Base-by-base conservation (phyloP, 2,329 filamentous ascomycete genomes). In the Pleoardoris graminearum region DNA sequence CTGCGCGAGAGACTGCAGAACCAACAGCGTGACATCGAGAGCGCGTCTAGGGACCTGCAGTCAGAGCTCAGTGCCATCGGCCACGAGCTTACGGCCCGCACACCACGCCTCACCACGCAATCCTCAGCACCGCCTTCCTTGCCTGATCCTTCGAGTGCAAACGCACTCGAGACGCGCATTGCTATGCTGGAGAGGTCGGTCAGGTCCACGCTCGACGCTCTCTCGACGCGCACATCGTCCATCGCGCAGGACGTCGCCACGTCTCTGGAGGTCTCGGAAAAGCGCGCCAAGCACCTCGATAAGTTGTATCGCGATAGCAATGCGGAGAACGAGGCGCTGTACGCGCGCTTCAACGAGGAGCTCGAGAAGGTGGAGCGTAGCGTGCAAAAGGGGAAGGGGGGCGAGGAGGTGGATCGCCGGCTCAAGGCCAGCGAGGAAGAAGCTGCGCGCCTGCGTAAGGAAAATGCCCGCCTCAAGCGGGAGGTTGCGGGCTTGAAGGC, bases 331-430 rank as follows among this genome's bases (percentile, higher is more conserved):
- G 92, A 97, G 75, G 83, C 93, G 25, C 79, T 97, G 50, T 97
- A 97, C 72, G 89, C 93, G 60, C 87, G 87, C 55, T 96, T 97
- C 78, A 96, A 97, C 66, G 84, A 85, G n/a, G 93, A 97, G 75
- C 77, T 97, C 42, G 88, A 85, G 62, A 91, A 89, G 77, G 89
- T 97, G 54, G 88, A 85, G 70, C 89, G 87, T 35, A 67, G 63
- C 35, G 80, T 94, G 42, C 85, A 85, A 60, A 84, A 85, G 3
- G 87, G 88, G 43, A 88, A 90, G 36, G 90, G 90, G 10, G 89
- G 90, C 63, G 89, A 91, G 63, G 90, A 93, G 63, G 75, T 96
- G 54, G 81, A 91, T 66, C 76, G 76, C 30, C 85, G 85, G 67
- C 71, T 96, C 54, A 87, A 83, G 61, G 89, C 91, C 59, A 82